Base-by-base conservation (phyloP, 129 eudicot species). In the Flaveria trinervia region DNA sequence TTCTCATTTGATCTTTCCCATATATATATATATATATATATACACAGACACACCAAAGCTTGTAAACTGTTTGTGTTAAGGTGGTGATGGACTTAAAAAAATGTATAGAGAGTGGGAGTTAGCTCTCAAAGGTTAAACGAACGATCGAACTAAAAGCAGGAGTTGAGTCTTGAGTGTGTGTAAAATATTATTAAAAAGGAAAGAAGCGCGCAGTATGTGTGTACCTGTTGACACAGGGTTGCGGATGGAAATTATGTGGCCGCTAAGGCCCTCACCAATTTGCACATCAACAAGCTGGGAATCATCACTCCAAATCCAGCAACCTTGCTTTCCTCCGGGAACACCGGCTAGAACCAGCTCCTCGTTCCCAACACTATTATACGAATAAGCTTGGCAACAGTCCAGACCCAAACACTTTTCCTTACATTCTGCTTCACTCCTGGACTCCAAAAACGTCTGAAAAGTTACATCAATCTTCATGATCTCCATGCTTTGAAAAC, bases 361-460 rank as follows among this genome's bases (percentile, higher is more conserved):
- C 5, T 56, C 59, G 70, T 82, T 62, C 69, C 74, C 74, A 18
- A 67, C 75, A 54, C 26, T 73, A 54, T 41, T 43, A 45, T 76
- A 83, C 5, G 82, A 71, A 51, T 86, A 86, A 8, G 89, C 89
- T 71, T 83, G 76, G 71, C 89, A 86, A 13, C 78, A 41, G 48
- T 84, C 83, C 14, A 79, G 51, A 8, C 60, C 75, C n/a, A 83
- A 67, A 68, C 89, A 86, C 80, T 76, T 77, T 12, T 77, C 77
- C 54, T 67, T 77, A 68, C 89, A 86, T 59, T 67, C 82, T 0
- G 70, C 13, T 30, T 74, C 84, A 22, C 70, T 80, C 62, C 14
- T 67, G 0, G 84, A 46, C 80, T 80, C 84, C 84, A 74, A 73
- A 74, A 80, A 80, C n/a, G 80, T 73, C 26, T 46, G 64, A 74